These are phyloP conservation scores for Penicillium egyptiacum DNA, from an alignment of 495 filamentous ascomycete genomes.

Conservation along the genomic window DNA sequence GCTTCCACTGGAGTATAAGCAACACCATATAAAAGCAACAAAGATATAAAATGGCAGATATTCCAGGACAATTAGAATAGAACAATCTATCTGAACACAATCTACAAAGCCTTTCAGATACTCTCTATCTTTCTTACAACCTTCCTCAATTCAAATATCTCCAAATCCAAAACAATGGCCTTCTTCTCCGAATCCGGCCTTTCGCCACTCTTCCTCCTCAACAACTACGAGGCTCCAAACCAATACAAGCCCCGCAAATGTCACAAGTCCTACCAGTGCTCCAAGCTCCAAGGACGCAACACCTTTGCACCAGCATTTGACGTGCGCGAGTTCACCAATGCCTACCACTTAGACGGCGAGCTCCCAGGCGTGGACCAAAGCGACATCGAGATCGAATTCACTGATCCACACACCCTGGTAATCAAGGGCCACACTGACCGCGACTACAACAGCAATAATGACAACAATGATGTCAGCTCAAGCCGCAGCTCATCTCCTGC, in stretches of 20 bases:
- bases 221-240: slow-evolving; percentile 66
- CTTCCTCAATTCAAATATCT: background rate
- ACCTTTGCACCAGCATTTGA: slow-evolving; percentile 78
- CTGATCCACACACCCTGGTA: slow-evolving; percentile 71
- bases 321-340: slow-evolving; percentile 63
- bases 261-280: slow-evolving; percentile 1
- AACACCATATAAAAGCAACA: background rate
- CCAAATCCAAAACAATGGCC: slow-evolving; percentile 55
- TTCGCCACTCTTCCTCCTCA: slow-evolving; percentile 71
- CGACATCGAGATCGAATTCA: slow-evolving; percentile 81
- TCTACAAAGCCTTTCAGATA: background rate
- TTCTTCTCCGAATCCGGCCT: slow-evolving; percentile 62
- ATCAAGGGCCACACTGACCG: slow-evolving; percentile 69
- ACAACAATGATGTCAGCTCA: slow-evolving; percentile 2
- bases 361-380: slow-evolving; percentile 79
- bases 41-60: slow-evolving; percentile 8
- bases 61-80: background rate
- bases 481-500: slow-evolving; percentile 5
- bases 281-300: slow-evolving; percentile 24
- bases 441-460: slow-evolving; percentile 44
- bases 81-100: too few relatives aligned
- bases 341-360: slow-evolving; percentile 84
- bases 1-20: slow-evolving; percentile 18
- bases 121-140: background rate
- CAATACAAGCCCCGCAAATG: slow-evolving; percentile 1